These are phyloP conservation scores for Fistulinella prunicolor DNA, from an alignment of 768 basidiomycete species.

Conservation along the genomic window DNA sequence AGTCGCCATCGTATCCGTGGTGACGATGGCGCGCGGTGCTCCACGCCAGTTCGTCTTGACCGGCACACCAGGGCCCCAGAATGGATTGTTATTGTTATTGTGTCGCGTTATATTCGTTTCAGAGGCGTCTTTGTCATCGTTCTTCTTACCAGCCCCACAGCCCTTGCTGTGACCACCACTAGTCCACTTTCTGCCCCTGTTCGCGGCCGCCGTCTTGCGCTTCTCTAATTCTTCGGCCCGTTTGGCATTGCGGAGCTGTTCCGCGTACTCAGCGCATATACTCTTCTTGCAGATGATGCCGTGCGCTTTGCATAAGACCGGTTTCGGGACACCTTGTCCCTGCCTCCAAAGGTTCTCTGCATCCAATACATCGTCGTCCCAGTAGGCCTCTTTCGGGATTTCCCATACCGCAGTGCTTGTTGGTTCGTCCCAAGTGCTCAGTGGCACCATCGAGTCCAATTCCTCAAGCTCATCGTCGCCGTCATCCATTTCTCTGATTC, in stretches of 20 bases:
- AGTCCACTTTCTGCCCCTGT: constrained; percentile 25
- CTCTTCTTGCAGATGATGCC: constrained; percentile 36
- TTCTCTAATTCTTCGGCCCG: constrained; percentile 18
- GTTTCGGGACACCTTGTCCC: too few relatives aligned
- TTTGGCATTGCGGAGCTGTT: constrained; percentile 19
- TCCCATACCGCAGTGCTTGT: constrained; percentile 1
- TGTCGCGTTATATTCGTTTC: too few relatives aligned
- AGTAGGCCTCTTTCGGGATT: too few relatives aligned
- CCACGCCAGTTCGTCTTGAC: constrained; percentile 33
- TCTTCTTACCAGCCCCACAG: constrained; percentile 15
- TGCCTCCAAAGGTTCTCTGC: constrained; percentile 24
- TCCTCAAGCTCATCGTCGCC: constrained; percentile 11
- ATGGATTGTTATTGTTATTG: constrained; percentile 7
- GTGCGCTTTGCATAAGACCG: constrained; percentile 30
- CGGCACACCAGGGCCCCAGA: constrained; percentile 30
- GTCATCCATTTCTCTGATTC: constrained; percentile 14
- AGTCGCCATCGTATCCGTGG: constrained; percentile 23
- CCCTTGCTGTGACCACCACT: constrained; percentile 10
- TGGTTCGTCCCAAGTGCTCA: constrained; percentile 15
- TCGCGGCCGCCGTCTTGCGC: constrained; percentile 11
- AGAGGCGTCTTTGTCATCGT: neutral
- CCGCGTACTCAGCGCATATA: constrained; percentile 35
- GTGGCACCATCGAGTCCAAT: constrained; percentile 26
- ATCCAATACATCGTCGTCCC: constrained; percentile 20
- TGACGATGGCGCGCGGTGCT: constrained; percentile 25